These are phyloP conservation scores for Gloeophyllum trabeum DNA, from an alignment of 768 basidiomycete species.

Conservation along the genomic window DNA sequence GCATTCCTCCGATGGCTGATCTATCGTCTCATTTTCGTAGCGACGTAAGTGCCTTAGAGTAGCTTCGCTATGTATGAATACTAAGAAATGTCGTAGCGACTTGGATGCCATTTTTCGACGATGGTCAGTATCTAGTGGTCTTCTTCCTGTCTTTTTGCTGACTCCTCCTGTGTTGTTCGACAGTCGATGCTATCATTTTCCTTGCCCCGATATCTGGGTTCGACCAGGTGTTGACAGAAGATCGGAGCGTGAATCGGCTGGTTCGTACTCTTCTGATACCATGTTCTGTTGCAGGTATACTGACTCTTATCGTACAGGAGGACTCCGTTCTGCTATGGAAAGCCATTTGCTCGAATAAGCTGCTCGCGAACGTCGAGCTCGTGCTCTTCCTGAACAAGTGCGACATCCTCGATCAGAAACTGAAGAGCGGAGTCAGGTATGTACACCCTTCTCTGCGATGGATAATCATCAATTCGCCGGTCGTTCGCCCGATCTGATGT, in stretches of 20 bases:
- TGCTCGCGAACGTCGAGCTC: slow-evolving; percentile 60
- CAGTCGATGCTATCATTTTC: slow-evolving; percentile 41
- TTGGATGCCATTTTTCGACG: slow-evolving; percentile 47
- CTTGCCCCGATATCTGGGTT: slow-evolving; percentile 49
- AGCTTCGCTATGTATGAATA: neutral
- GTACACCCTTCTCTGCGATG: neutral
- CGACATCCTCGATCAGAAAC: slow-evolving; percentile 60
- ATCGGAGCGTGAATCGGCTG: slow-evolving; percentile 38
- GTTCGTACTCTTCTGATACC: slow-evolving; percentile 15
- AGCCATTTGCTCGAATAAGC: slow-evolving; percentile 56
- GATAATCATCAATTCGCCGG: neutral
- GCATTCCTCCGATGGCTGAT: neutral
- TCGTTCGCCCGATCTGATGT: neutral
- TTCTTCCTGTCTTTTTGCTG: neutral
- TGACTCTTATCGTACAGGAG: slow-evolving; percentile 46
- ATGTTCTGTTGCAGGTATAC: neutral
- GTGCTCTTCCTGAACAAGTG: slow-evolving; percentile 80
- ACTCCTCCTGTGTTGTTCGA: neutral
- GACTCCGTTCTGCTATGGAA: slow-evolving; percentile 74
- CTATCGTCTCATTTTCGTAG: slow-evolving; percentile 2
- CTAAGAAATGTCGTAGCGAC: slow-evolving; percentile 20
- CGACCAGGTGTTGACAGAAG: slow-evolving; percentile 41
- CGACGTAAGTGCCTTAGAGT: slow-evolving; percentile 9
- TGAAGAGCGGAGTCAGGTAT: slow-evolving; percentile 44
- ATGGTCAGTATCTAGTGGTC: slow-evolving; percentile 28